Percentiles rank a stretch among this genome's conserved stretches.
These are phyloP conservation scores for Fraxinus quadrangulata DNA, from an alignment of 257 asterid genomes.

Conservation along the genomic window DNA sequence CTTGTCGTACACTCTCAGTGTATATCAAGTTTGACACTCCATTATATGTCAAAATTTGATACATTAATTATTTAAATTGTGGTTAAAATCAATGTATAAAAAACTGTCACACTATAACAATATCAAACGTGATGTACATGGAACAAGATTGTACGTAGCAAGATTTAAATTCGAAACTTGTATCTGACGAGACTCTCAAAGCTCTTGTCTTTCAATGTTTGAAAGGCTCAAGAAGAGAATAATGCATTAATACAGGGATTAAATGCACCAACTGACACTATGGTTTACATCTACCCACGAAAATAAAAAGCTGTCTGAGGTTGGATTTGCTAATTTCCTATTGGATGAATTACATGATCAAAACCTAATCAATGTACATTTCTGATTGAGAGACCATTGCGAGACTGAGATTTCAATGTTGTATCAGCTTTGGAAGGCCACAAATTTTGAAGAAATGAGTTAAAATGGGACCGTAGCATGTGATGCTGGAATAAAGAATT, in stretches of 20 bases:
- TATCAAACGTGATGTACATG: no score
- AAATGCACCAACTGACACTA: neutral
- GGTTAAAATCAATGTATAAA: no score
- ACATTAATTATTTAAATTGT: no score
- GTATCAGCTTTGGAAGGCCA: slow-evolving; percentile 39
- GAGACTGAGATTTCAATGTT: slow-evolving; percentile 43
- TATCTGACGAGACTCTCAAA: neutral
- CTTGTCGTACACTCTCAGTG: neutral
- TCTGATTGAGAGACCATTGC: slow-evolving; percentile 28
- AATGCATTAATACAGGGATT: neutral
- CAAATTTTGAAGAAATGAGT: slow-evolving; percentile 40
- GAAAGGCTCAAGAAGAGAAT: neutral
- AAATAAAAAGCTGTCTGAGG: neutral
- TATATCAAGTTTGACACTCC: no score
- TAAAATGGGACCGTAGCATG: slow-evolving; percentile 50
- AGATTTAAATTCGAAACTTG: no score
- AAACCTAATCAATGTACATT: slow-evolving; percentile 11
- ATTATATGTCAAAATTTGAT: no score
- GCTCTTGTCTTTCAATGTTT: neutral
- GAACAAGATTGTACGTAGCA: neutral
- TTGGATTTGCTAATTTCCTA: slow-evolving; percentile 9
- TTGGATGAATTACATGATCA: slow-evolving; percentile 3
- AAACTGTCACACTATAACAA: no score
- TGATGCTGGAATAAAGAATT: slow-evolving; percentile 23
- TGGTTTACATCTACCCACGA: slow-evolving; percentile 12